These are phyloP conservation scores for Maudiozyma bulderi DNA, from an alignment of 805 yeast species.

Conservation along the genomic window DNA sequence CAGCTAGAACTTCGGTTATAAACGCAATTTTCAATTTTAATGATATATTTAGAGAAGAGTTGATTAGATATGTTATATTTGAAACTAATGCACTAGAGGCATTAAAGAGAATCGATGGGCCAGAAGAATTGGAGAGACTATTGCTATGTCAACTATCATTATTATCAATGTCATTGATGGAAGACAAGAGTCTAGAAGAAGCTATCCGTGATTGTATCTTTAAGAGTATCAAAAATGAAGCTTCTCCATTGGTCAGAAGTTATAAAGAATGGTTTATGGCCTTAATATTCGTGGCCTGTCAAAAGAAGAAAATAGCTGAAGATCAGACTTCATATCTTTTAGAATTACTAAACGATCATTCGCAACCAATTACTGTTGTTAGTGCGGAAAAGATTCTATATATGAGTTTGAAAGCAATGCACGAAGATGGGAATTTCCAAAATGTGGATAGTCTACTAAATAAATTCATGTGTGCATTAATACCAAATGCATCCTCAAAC, in stretches of 20 bases:
- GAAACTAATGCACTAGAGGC: conserved; percentile 41
- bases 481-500: conserved; percentile 73
- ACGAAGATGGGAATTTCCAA: conserved; percentile 2
- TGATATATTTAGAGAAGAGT: conserved; percentile 13
- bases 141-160: conserved; percentile 46
- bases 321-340: conserved; percentile 20
- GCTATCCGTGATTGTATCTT: neutral
- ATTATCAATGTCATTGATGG: conserved; percentile 32
- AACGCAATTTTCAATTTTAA: conserved; percentile 35
- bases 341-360: conserved; percentile 26
- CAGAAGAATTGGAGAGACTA: conserved; percentile 59
- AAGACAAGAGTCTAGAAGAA: conserved; percentile 10
- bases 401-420: conserved; percentile 40
- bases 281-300: conserved; percentile 6
- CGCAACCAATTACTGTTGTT: conserved; percentile 38
- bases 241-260: conserved; percentile 66
- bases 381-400: conserved; percentile 57
- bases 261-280: conserved; percentile 51
- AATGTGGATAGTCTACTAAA: conserved; percentile 24
- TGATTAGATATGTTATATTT: conserved; percentile 17
- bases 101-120: conserved; percentile 50
- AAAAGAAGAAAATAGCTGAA: conserved; percentile 7
- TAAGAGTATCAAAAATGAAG: conserved; percentile 34
- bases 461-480: conserved; percentile 39
- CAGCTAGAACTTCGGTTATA: conserved; percentile 42